Base-by-base conservation (phyloP, 148 eudicot genomes). In the Drosera capensis region DNA sequence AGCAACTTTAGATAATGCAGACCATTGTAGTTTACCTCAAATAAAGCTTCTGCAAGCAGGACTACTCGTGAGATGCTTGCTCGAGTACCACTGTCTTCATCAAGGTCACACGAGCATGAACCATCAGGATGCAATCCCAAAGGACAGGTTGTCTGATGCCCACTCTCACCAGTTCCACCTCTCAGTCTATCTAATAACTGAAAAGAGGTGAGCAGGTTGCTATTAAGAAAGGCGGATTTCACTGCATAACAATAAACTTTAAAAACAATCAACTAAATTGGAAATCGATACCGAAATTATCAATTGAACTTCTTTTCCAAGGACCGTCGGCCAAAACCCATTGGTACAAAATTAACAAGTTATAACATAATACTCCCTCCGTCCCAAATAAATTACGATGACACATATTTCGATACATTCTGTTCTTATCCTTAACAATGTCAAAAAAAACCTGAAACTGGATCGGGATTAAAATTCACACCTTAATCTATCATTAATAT, bases 41-140 rank as follows among this genome's bases (percentile, higher is more conserved):
- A 76, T 57, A 76, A 68, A 23, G 82, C 82, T 49, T 76, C 82
- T 14, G 78, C 74, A 49, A 76, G 82, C 59, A 72, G 25, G 30
- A 76, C 66, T 23, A 76, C 68, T 18, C 82, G 63, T 45, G 82
- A 68, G 40, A 76, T 68, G 40, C 82, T 76, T 37, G 66, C 57
- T 55, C 59, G 63, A 16, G 69, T 45, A 51, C 62, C 53, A 8
- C 67, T 46, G 36, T 65, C 78, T 48, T 62, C 82, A 40, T 70
- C 78, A 46, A 62, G 49, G 40, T 66, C 64, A 40, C 82, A 76
- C 21, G 60, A 62, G 57, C 82, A 76, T 36, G 70, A 55, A 16
- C 82, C 82, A 46, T 68, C 70, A 49, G 74, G 57, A 53, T 76
- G 78, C 49, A 76, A 60, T 52, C 71, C 72, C 23, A 64, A 58